Evolutionary conservation across 2,329 filamentous ascomycete species (phyloP), one percentile per base, ranked within the genome.

Genomic region (Talaromyces sp.): DNA sequence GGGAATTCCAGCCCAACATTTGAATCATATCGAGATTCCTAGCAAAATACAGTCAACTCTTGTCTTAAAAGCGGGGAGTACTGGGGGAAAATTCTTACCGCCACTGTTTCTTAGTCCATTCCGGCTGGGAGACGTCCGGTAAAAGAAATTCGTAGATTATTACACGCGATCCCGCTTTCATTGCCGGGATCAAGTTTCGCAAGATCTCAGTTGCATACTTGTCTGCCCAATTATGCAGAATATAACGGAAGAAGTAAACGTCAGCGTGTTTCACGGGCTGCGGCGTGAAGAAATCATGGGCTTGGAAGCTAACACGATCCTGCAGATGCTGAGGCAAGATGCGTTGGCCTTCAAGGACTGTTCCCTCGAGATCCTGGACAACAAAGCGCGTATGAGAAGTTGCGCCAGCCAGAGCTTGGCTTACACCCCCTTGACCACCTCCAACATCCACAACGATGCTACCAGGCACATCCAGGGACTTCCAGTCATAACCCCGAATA

Each of bases 381-480:
- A 87, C 74, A 70, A 87, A 86, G 63, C 77, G 79, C 69, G 86
- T 79, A 56, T 82, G 79, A 62, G 78, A 77, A 74, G 82, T 86
- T 64, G 74, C 75, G 67, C 78, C 77, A 1, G 84, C 86, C 58
- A 88, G 75, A 7, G 82, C 84, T n/a, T 84, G 78, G 60, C 79
- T 83, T 19, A 84, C 82, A 56, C 86, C 84, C 0, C 86, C 86
- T 65, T 84, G 82, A 37, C 82, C 84, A 3, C 86, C 86, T 16
- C 86, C 86, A 33, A 73, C 61, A 60, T 71, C 57, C 3, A 64
- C 50, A 9, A 63, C n/a, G 7, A 43, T 16, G 41, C 41, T 43
- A 43, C 41, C 41, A 5, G 41, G 41, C 14, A 41, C 37, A 37
- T 58, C 54, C 10, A 24, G 16, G 7, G 19, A 24, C 11, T 41